phyloP scores from a whole-genome alignment of 1,284 basidiomycete genomes.

The Cystobasidium pallidum region DNA sequence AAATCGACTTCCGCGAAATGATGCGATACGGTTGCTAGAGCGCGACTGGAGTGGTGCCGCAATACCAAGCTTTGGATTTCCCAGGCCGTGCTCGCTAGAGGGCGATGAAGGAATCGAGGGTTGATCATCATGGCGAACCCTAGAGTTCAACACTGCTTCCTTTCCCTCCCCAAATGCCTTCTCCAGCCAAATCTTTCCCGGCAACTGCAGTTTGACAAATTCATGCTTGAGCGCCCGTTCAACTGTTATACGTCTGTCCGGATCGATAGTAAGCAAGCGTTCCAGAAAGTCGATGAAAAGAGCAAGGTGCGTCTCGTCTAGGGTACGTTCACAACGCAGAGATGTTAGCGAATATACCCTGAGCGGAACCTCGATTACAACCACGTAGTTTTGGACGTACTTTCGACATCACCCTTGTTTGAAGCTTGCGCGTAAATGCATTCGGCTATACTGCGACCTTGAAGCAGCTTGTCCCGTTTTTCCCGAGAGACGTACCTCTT shows the following conservation, averaged over 20 bases:
- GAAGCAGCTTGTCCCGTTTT: background rate
- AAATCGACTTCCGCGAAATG: background rate
- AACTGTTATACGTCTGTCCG: background rate
- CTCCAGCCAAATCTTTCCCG: background rate
- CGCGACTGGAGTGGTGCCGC: background rate
- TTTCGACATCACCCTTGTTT: background rate
- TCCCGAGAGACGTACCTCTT: background rate
- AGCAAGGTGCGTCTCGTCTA: background rate
- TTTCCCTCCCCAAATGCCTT: background rate
- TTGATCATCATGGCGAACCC: background rate
- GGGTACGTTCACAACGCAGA: background rate
- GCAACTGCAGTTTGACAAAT: background rate
- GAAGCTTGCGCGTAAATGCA: conserved; percentile 1
- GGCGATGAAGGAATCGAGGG: background rate
- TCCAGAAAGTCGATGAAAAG: conserved; percentile 8
- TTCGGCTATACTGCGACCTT: conserved; percentile 2
- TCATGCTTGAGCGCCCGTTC: background rate
- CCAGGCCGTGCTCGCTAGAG: background rate
- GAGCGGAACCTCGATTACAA: too few relatives aligned
- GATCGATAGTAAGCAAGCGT: background rate
- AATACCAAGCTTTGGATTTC: background rate
- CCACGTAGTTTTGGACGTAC: background rate
- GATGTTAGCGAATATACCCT: background rate
- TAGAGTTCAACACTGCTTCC: background rate
- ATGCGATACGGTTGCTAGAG: background rate